Evolutionary conservation across 2,329 filamentous ascomycete genomes (phyloP).

Genomic region (Cladosporium sp.): DNA sequence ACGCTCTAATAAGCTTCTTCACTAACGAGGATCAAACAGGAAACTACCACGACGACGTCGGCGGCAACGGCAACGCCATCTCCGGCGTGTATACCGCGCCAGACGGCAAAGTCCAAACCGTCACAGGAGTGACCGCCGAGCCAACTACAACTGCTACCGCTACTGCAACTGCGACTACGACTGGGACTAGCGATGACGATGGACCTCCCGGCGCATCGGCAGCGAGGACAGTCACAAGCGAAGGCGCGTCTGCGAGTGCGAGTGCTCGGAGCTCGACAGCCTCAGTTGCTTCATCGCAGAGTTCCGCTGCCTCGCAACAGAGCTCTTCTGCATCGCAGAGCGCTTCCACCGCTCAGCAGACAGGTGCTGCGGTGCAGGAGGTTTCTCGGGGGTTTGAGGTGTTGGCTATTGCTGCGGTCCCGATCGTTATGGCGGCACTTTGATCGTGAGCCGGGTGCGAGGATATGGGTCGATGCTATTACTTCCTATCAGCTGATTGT

Average conservation of each 20-base stretch:
- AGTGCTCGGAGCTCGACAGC: not conserved
- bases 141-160: not conserved
- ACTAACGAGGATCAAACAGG: not conserved
- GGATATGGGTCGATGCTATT: too few species aligned
- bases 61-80: slow-evolving; percentile 10
- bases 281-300: not conserved
- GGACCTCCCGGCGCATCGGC: not conserved
- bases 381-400: not conserved
- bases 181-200: too few species aligned
- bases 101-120: slow-evolving; percentile 13
- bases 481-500: too few species aligned
- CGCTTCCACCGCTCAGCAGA: not conserved
- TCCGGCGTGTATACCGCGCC: slow-evolving; percentile 15
- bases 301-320: not conserved
- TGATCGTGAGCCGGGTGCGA: not conserved
- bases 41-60: slow-evolving; percentile 16
- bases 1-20: too few species aligned
- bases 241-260: not conserved
- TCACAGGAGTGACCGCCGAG: slow-evolving; percentile 14
- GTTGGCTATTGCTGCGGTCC: not conserved
- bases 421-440: not conserved
- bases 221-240: not conserved
- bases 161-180: not conserved
- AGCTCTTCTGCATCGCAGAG: not conserved
- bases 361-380: not conserved